These are phyloP conservation scores for Entomortierella beljakovae DNA, from an alignment of 192 early-diverging fungal species.

Conservation along the genomic window DNA sequence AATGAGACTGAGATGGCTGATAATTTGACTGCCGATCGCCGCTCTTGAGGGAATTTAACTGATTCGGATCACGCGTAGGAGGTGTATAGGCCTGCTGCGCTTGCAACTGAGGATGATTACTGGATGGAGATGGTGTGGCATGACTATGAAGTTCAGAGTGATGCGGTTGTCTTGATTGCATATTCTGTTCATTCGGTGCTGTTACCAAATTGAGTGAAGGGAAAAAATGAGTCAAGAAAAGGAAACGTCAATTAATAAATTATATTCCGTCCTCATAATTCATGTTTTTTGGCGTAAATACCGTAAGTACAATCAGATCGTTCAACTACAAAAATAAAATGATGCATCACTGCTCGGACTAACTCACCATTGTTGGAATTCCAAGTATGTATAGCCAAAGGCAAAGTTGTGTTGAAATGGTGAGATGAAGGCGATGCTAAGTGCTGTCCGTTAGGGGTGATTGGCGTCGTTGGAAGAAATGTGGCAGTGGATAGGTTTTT, in stretches of 20 bases:
- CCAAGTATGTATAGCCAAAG: conserved; percentile 26
- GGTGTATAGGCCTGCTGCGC: conserved; percentile 12
- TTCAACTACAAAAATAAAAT: too few species aligned
- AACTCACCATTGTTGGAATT: conserved; percentile 23
- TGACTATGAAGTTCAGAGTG: neutral
- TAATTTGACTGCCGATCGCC: conserved; percentile 23
- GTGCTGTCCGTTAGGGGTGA: conserved; percentile 1
- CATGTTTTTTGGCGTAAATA: too few species aligned
- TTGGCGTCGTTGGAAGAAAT: conserved; percentile 15
- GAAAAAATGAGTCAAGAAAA: neutral
- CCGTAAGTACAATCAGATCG: neutral
- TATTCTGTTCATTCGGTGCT: conserved; percentile 28
- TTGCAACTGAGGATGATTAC: conserved; percentile 3
- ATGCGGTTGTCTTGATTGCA: conserved; percentile 21
- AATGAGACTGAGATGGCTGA: conserved; percentile 15
- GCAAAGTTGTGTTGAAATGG: conserved; percentile 8
- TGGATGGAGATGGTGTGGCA: neutral
- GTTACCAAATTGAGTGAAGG: neutral
- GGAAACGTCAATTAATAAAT: neutral
- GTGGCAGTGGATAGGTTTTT: neutral
- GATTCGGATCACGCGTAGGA: conserved; percentile 21
- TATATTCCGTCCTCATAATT: too few species aligned
- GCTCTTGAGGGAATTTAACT: conserved; percentile 11
- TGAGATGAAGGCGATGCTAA: conserved; percentile 11
- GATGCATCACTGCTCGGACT: too few species aligned